phyloP scores from a whole-genome alignment of 2,329 filamentous ascomycete species.

The Beauveria brongniartii region DNA sequence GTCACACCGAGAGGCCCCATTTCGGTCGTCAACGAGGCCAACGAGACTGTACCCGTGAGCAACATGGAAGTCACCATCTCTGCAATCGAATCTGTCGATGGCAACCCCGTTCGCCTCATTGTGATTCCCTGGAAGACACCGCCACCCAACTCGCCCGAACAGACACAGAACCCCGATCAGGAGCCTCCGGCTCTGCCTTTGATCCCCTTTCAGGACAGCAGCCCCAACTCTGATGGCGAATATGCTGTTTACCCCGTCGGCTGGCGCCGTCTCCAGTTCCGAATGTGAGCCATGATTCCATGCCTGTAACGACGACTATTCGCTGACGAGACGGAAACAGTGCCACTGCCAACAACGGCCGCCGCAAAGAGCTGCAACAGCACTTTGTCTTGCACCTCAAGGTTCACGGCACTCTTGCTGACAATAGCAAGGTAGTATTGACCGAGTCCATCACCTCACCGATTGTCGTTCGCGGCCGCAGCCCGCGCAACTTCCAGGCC shows the following conservation, averaged over 20 bases:
- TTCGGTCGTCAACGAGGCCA: slow-evolving; percentile 74
- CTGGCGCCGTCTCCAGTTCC: slow-evolving; percentile 88
- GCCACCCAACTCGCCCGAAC: slow-evolving; percentile 65
- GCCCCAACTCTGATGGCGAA: slow-evolving; percentile 58
- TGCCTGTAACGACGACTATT: not conserved
- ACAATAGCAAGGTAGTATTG: slow-evolving; percentile 72
- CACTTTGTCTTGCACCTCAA: slow-evolving; percentile 89
- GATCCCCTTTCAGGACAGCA: slow-evolving; percentile 56
- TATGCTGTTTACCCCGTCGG: slow-evolving; percentile 87
- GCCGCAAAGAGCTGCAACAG: slow-evolving; percentile 89
- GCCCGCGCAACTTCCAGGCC: slow-evolving; percentile 89
- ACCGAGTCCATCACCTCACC: slow-evolving; percentile 81
- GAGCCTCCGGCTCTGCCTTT: slow-evolving; percentile 79
- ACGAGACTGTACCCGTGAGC: slow-evolving; percentile 73
- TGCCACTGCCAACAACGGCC: slow-evolving; percentile 91
- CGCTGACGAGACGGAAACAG: slow-evolving; percentile 30
- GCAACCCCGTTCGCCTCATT: slow-evolving; percentile 85
- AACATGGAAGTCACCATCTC: slow-evolving; percentile 83
- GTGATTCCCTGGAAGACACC: slow-evolving; percentile 98
- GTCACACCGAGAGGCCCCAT: slow-evolving; percentile 71
- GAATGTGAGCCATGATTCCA: slow-evolving; percentile 48
- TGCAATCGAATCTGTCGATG: slow-evolving; percentile 90
- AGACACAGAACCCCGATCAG: slow-evolving; percentile 61
- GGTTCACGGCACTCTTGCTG: slow-evolving; percentile 73
- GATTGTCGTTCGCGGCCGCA: slow-evolving; percentile 88